Conservation (phyloP, 164 flowering plant genomes). For the Platanus orientalis region DNA sequence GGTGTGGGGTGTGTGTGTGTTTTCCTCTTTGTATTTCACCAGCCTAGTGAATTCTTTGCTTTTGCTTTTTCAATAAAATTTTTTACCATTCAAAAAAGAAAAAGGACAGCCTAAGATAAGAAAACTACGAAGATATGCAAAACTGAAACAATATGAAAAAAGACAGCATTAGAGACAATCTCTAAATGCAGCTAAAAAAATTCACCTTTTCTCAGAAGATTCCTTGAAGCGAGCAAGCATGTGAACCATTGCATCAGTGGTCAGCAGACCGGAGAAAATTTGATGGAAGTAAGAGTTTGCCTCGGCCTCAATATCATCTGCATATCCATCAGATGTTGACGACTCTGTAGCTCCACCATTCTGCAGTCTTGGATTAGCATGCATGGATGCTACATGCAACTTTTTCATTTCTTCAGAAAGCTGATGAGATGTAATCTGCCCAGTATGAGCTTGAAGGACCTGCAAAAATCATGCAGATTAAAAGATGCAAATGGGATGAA, state of each 20-base stretch:
- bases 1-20: no score
- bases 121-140: no score
- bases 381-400: constrained; percentile 37
- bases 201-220: constrained; percentile 72
- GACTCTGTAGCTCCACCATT: constrained; percentile 55
- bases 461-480: constrained; percentile 17
- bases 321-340: constrained; percentile 49
- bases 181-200: neutral
- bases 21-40: no score
- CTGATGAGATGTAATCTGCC: constrained; percentile 37
- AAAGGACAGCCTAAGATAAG: no score
- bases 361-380: constrained; percentile 45
- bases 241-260: constrained; percentile 74
- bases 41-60: no score
- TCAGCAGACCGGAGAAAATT: constrained; percentile 72
- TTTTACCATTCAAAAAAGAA: no score
- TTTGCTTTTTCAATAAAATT: no score
- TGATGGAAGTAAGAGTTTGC: constrained; percentile 82
- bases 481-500: neutral
- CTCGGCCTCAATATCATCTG: constrained; percentile 79
- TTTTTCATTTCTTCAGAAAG: constrained; percentile 68
- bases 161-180: neutral
- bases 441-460: constrained; percentile 71
- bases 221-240: constrained; percentile 87
- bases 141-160: neutral